phyloP scores from a whole-genome alignment of 345 rosid species.

The Jatropha curcas region DNA sequence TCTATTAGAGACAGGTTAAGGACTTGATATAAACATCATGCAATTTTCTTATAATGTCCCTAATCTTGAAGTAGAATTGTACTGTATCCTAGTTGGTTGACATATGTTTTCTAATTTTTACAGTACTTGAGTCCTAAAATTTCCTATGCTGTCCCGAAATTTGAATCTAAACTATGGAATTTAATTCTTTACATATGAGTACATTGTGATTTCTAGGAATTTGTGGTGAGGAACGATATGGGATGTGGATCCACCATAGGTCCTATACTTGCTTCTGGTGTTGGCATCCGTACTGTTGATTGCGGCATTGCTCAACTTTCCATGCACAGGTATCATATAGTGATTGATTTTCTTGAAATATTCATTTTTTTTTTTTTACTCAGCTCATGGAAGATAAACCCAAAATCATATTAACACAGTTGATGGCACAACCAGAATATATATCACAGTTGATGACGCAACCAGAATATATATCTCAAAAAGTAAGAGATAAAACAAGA shows the following conservation, averaged over 20 bases:
- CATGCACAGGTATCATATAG: conserved; percentile 80
- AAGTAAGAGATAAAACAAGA: background rate
- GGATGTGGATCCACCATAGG: conserved; percentile 99
- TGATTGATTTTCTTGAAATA: background rate
- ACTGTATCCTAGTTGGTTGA: background rate
- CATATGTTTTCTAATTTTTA: background rate
- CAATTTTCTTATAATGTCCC: background rate
- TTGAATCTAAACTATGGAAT: background rate
- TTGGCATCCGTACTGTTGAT: conserved; percentile 89
- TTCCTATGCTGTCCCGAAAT: background rate
- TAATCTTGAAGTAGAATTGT: background rate
- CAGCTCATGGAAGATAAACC: background rate
- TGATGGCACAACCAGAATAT: background rate
- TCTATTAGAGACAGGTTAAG: background rate
- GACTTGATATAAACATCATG: background rate
- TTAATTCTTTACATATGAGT: background rate
- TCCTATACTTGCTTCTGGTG: conserved; percentile 91
- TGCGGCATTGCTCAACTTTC: conserved; percentile 96
- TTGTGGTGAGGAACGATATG: conserved; percentile 96
- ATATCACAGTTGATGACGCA: background rate
- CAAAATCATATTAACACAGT: background rate
- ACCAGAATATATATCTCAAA: background rate
- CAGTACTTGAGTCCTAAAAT: background rate
- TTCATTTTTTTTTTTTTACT: background rate
- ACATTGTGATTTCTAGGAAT: conserved; percentile 52